Base-by-base conservation (phyloP, 371 early-diverging fungal genomes). In the Mucor mucedo region DNA sequence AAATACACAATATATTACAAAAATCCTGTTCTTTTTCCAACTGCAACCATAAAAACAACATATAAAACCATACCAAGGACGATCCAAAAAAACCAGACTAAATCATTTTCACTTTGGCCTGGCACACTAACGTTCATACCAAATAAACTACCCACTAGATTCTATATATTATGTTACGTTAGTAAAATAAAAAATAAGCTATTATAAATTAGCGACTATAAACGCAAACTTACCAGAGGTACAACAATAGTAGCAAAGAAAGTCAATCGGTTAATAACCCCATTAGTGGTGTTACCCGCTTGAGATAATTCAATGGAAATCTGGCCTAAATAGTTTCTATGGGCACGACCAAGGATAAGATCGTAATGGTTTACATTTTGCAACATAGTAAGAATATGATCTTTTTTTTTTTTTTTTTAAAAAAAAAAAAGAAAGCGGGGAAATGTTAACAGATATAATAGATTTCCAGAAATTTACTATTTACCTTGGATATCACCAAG, bases 281-380 rank as follows among this genome's bases (percentile, higher is more conserved):
- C 93, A 67, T 96, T 95, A 28, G 96, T 96, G 8, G 87, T 78
- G 76, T 96, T 96, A 52, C 94, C 93, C 3, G 97, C 89, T 63
- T 94, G 93, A 2, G 98, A 98, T 66, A 98, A 84, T 71, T 98
- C 98, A 33, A 98, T 96, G 9, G 91, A 89, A 40, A 98, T 96
- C 69, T 96, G 96, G 4, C 97, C 99, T 16, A 98, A 78, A 63
- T 98, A 98, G 68, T 97, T 98, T 41, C 92, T 84, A 68, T 98
- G 98, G 0, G 96, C 88, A 8, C 97, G 80, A 4, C 95, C 90
- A 8, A 98, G 79, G 14, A 94, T 93, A 52, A 90, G 88, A 61
- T 98, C 98, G 67, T 92, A 93, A 70, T 97, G 97, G 9, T 83
- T 84, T 28, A 96, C 75, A 62, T 93, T 96, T 72, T 95, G 95